Evolutionary conservation across 345 rosid genomes (phyloP).

Genomic region (Hirschfeldia incana): DNA sequence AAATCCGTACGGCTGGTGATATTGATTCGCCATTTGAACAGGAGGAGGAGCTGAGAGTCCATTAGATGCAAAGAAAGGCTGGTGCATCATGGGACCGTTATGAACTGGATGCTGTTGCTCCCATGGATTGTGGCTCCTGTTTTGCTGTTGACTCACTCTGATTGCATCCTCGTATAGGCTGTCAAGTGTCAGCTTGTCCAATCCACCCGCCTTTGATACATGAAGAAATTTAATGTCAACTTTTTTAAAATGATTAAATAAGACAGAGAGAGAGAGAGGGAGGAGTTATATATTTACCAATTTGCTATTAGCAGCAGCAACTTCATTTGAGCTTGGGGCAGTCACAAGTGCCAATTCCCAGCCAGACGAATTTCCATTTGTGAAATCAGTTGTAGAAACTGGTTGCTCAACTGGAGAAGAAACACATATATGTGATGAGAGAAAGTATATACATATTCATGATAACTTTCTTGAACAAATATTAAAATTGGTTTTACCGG

Average conservation of each 20-base stretch:
- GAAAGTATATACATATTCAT: not conserved
- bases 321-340: constrained; percentile 84
- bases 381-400: constrained; percentile 42
- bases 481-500: constrained; percentile 46
- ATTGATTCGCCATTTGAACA: constrained; percentile 33
- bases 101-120: constrained; percentile 53
- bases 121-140: constrained; percentile 83
- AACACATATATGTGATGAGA: constrained; percentile 21
- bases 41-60: constrained; percentile 30
- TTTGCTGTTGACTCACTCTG: constrained; percentile 67
- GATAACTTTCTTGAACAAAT: not conserved
- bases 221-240: constrained; percentile 6
- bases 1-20: constrained; percentile 26
- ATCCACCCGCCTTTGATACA: constrained; percentile 76
- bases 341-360: constrained; percentile 97
- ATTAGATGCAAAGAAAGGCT: constrained; percentile 30
- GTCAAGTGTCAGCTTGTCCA: constrained; percentile 89
- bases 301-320: constrained; percentile 66
- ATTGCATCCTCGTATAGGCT: constrained; percentile 96
- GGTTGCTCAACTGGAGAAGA: constrained; percentile 66
- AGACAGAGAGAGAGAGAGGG: not conserved
- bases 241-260: not conserved
- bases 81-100: constrained; percentile 56
- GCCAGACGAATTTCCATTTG: constrained; percentile 54
- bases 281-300: constrained; percentile 48